Evolutionary conservation across 2,329 filamentous ascomycete species (phyloP).

Genomic region (Alternaria infectoria): DNA sequence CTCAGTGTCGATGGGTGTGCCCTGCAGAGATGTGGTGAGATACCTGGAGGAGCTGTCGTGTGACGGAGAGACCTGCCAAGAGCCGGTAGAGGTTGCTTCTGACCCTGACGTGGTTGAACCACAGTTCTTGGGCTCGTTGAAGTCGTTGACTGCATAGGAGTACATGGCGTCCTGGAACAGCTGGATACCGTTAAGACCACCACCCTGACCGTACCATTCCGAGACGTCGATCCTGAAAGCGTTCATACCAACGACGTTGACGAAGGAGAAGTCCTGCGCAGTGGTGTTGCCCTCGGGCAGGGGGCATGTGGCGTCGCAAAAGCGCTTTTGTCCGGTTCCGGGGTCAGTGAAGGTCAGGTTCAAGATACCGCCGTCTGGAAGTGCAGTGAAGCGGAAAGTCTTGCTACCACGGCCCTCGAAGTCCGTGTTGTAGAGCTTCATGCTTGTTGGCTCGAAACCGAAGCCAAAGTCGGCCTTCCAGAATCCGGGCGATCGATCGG

Average conservation of each 20-base stretch:
- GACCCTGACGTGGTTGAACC: conserved; percentile 63
- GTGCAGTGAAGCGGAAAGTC: conserved; percentile 83
- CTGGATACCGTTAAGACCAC: conserved; percentile 83
- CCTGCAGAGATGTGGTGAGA: conserved; percentile 69
- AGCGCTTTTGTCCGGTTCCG: conserved; percentile 65
- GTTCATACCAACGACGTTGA: conserved; percentile 91
- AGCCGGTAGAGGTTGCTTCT: conserved; percentile 71
- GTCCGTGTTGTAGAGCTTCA: conserved; percentile 88
- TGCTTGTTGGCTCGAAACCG: conserved; percentile 83
- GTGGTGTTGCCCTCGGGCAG: conserved; percentile 71
- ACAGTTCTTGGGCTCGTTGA: conserved; percentile 87
- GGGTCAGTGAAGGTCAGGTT: conserved; percentile 92
- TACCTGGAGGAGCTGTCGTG: conserved; percentile 76
- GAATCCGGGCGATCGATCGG: conserved; percentile 75
- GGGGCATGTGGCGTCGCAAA: conserved; percentile 85
- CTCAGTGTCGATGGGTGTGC: conserved; percentile 61
- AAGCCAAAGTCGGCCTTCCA: conserved; percentile 87
- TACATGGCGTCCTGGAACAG: conserved; percentile 86
- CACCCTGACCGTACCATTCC: conserved; percentile 85
- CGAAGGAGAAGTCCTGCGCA: conserved; percentile 91
- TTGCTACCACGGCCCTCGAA: conserved; percentile 84
- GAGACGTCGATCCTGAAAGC: conserved; percentile 84
- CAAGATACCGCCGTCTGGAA: conserved; percentile 91
- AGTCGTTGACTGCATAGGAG: conserved; percentile 81
- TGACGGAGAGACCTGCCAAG: conserved; percentile 75